phyloP scores from a whole-genome alignment of 148 eudicot genomes.

The Chenopodium quinoa region DNA sequence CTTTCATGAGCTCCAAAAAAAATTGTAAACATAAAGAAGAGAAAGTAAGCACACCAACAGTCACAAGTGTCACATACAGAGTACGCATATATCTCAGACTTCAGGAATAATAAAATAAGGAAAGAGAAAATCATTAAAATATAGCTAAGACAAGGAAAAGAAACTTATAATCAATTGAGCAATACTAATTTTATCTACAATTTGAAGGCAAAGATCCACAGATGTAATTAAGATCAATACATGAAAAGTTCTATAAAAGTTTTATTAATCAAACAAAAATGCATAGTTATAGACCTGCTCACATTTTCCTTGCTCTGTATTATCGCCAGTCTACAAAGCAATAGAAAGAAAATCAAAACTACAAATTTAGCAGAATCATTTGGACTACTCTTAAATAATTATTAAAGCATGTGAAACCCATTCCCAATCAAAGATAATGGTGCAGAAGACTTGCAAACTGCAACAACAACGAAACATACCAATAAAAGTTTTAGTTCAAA shows the following conservation, averaged over 20 bases:
- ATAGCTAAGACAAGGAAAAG: conserved; percentile 11
- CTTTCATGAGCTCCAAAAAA: conserved; percentile 96
- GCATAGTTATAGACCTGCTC: conserved; percentile 66
- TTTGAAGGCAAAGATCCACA: neutral
- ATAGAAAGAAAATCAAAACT: conserved; percentile 23
- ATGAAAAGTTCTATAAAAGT: neutral
- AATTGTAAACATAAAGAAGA: conserved; percentile 46
- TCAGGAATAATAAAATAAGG: neutral
- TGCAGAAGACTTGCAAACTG: conserved; percentile 1
- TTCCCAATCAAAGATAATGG: conserved; percentile 4
- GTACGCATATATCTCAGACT: neutral
- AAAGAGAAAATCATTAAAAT: neutral
- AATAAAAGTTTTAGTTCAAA: conserved; percentile 7
- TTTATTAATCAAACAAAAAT: neutral
- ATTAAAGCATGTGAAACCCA: neutral
- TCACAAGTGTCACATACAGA: neutral
- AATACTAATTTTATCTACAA: neutral
- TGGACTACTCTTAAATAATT: neutral
- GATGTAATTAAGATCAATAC: neutral
- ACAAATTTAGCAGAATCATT: neutral
- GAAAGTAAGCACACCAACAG: conserved; percentile 13
- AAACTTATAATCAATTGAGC: neutral
- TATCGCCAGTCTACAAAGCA: conserved; percentile 66
- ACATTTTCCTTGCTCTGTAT: conserved; percentile 79
- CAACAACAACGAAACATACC: conserved; percentile 7